Base-by-base conservation (phyloP, 1,284 basidiomycete genomes). In the Tilletiopsis washingtonensis region DNA sequence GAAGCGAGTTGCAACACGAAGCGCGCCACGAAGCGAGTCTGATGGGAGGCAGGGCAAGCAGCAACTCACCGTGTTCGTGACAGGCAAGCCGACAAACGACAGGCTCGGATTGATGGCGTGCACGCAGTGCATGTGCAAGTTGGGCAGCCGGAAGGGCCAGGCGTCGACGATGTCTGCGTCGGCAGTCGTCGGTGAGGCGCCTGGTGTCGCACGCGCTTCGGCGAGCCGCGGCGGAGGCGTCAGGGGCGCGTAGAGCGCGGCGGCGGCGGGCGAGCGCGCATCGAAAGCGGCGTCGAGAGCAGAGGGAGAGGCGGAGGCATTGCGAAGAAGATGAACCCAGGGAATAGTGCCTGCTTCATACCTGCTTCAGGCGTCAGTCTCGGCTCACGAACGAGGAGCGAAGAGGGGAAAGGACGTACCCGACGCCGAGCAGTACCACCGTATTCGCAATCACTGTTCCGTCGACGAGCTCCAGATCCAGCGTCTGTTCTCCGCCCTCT, bases 1-100 rank as follows among this genome's bases (percentile, higher is more conserved):
- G 21, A 66, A 66, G 7, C 62, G 63, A 43, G 57, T 59, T 45
- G 49, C 25, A 50, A 40, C 14, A 65, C 37, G 40, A 66, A 61
- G 39, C 55, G 52, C 26, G 53, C 49, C 15, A 39, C 39, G 21
- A 66, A 66, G 7, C 62, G 63, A 43, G 57, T 59, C n/a, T n/a
- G n/a, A n/a, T n/a, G n/a, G n/a, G n/a, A n/a, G n/a, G n/a, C n/a
- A n/a, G n/a, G n/a, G n/a, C n/a, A n/a, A n/a, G n/a, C n/a, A n/a
- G n/a, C 17, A 40, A 55, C 29, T 34, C n/a, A 34, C 29, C 9
- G 29, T 34, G 29, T 34, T 34, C n/a, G 47, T 45, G 7, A 66
- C 51, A 4, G 58, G 37, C 20, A 68, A 25, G 3, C 63, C 63
- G 1, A 60, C 53, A 37, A 66, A 60, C 0, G 51, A 61, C 5